Base-by-base conservation (phyloP, 495 filamentous ascomycete genomes). In the Melanomma pulvis-pyrius region DNA sequence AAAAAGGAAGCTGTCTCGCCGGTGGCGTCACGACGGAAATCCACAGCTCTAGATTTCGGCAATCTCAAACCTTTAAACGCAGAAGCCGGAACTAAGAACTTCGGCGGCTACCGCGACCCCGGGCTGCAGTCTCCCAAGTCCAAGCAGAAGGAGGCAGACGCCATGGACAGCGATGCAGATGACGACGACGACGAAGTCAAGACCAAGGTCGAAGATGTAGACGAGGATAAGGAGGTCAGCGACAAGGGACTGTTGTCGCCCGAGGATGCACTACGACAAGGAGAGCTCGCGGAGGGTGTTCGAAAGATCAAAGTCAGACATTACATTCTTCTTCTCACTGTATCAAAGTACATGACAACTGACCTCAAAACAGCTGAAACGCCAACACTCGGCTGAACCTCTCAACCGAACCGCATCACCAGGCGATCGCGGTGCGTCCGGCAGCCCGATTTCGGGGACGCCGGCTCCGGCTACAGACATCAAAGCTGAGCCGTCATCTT, bases 251-350 rank as follows among this genome's bases (percentile, higher is more conserved):
- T 76, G 65, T 77, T 88, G 46, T 89, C 85, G 49, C 82, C 86
- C 1, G 93, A 98, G 65, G 96, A 99, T 76, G 88, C 91, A 28
- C 84, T 85, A 73, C 85, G 88, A 63, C 86, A 92, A 63, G 92
- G 90, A 15, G 92, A 98, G 73, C 81, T 99, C 44, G 90, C 91
- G 30, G 93, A 97, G 67, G 92, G 92, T 28, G 88, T 99, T 25
- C 84, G 91, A 54, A 88, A 94, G 74, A 97, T 99, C 71, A 92
- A 91, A 79, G 93, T 96, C 84, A 73, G 90, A 8, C 48, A 56
- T 30, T 19, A 7, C 19, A 44, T 59, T 24, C 36, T 25, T 19
- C n/a, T 62, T 44, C 17, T 44, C 3, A 44, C n/a, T 44, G 4
- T 17, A 17, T n/a, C 9, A 3, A 15, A 2, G 6, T 15, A 5